Evolutionary conservation across 2,329 filamentous ascomycete genomes (phyloP).

Genomic region (Torrubiellomyces zombiae): DNA sequence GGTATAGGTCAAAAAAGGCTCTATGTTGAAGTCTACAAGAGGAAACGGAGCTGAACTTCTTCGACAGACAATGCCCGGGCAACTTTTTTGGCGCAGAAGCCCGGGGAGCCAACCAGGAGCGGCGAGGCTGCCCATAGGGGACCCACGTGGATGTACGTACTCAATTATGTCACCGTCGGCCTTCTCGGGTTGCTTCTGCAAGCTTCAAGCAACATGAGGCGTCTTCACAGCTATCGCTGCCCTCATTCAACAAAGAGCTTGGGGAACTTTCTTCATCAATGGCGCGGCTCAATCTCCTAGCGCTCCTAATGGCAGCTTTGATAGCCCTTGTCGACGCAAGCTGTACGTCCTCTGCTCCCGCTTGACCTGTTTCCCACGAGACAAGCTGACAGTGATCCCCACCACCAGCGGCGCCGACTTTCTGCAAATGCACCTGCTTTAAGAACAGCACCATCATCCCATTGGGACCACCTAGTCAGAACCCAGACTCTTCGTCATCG

Average conservation of each 20-base stretch:
- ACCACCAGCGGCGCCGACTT: constrained; percentile 39
- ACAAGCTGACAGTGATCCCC: constrained; percentile 7
- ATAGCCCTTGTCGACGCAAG: constrained; percentile 21
- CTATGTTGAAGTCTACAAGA: neutral
- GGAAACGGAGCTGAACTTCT: neutral
- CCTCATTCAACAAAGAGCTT: no score
- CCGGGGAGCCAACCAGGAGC: constrained; percentile 10
- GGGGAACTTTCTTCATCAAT: no score
- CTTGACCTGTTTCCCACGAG: neutral
- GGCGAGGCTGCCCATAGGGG: constrained; percentile 10
- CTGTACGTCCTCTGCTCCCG: constrained; percentile 17
- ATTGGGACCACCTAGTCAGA: constrained; percentile 27
- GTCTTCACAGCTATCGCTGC: neutral
- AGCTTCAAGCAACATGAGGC: neutral
- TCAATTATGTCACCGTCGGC: no score
- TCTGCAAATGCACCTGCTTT: constrained; percentile 57
- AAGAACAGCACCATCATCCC: constrained; percentile 52
- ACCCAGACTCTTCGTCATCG: constrained; percentile 11
- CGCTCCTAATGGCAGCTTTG: constrained; percentile 20
- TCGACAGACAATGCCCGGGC: constrained; percentile 1
- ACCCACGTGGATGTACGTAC: neutral
- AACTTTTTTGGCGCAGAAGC: constrained; percentile 6
- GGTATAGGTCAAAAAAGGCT: constrained; percentile 2
- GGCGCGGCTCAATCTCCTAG: constrained; percentile 20
- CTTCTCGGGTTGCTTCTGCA: no score